Percentiles rank a stretch among this genome's conserved stretches.
phyloP scores from a whole-genome alignment of 164 flowering plant genomes.

The Tetrastigma voinierianum region DNA sequence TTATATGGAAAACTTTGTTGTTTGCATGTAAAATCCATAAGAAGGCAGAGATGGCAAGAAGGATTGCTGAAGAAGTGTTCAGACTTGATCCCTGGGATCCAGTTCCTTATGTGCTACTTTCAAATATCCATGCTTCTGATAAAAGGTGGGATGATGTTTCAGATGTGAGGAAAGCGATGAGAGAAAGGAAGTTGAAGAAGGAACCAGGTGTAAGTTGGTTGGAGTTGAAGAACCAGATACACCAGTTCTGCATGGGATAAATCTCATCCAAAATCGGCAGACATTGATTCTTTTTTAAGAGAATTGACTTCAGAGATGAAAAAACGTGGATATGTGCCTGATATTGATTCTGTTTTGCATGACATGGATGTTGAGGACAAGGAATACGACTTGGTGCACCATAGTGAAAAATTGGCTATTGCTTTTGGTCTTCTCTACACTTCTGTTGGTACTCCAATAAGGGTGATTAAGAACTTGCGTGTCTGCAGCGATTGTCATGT shows the following conservation, averaged over 20 bases:
- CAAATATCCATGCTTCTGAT: conserved; percentile 61
- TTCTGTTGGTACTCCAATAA: conserved; percentile 40
- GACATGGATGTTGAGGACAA: conserved; percentile 68
- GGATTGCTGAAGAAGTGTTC: conserved; percentile 48
- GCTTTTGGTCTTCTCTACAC: conserved; percentile 58
- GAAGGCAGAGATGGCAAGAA: conserved; percentile 63
- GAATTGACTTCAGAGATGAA: conserved; percentile 51
- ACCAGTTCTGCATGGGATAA: conserved; percentile 55
- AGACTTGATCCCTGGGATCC: conserved; percentile 58
- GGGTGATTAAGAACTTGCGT: conserved; percentile 70
- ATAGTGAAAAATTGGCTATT: conserved; percentile 65
- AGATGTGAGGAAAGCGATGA: conserved; percentile 57
- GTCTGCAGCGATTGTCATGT: conserved; percentile 37
- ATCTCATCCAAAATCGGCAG: conserved; percentile 48
- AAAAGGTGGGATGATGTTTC: conserved; percentile 65
- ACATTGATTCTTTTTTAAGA: conserved; percentile 48
- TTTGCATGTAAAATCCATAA: conserved; percentile 71
- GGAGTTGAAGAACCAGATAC: conserved; percentile 61
- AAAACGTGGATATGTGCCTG: conserved; percentile 53
- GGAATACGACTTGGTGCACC: conserved; percentile 53
- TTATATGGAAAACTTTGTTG: conserved; percentile 80
- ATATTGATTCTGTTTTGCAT: conserved; percentile 47
- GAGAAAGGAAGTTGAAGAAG: conserved; percentile 57
- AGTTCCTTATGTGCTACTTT: conserved; percentile 62
- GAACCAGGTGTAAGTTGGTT: conserved; percentile 86